Conservation (phyloP, 2,329 filamentous ascomycete genomes). For the Truncatella angustata region DNA sequence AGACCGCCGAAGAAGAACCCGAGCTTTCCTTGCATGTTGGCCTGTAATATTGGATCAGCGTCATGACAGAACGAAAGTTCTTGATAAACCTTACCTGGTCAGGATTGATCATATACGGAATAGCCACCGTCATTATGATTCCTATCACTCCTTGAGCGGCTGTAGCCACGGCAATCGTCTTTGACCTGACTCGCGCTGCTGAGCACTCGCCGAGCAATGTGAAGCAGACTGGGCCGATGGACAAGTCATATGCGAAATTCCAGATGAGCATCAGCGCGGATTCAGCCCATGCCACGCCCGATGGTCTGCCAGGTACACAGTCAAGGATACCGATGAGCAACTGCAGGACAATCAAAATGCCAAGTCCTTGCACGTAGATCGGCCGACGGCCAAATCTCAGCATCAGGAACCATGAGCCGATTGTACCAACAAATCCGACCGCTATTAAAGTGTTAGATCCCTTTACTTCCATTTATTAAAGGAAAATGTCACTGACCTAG, state of each 20-base stretch:
- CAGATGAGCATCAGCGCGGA: slow-evolving; percentile 50
- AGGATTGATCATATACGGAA: slow-evolving; percentile 43
- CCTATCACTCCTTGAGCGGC: slow-evolving; percentile 39
- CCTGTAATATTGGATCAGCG: slow-evolving; percentile 13
- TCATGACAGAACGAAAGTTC: neutral
- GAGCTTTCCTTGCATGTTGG: slow-evolving; percentile 41
- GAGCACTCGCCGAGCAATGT: slow-evolving; percentile 54
- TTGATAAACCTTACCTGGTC: slow-evolving; percentile 22
- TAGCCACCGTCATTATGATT: slow-evolving; percentile 41
- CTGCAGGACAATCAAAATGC: slow-evolving; percentile 40
- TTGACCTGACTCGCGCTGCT: slow-evolving; percentile 41
- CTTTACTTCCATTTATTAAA: slow-evolving; percentile 24
- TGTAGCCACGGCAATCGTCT: slow-evolving; percentile 43
- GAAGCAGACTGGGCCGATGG: slow-evolving; percentile 48
- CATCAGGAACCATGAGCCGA: slow-evolving; percentile 53
- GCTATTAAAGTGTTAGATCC: slow-evolving; percentile 15
- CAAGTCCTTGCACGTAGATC: slow-evolving; percentile 47
- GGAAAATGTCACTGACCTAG: slow-evolving; percentile 27
- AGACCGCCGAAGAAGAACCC: slow-evolving; percentile 40
- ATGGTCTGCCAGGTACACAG: slow-evolving; percentile 39
- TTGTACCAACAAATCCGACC: slow-evolving; percentile 51
- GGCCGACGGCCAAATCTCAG: slow-evolving; percentile 48
- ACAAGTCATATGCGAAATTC: slow-evolving; percentile 51
- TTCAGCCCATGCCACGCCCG: slow-evolving; percentile 43
- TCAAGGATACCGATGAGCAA: slow-evolving; percentile 47